Base-by-base conservation (phyloP, 2,329 filamentous ascomycete genomes). In the Aureobasidium leucospermi region DNA sequence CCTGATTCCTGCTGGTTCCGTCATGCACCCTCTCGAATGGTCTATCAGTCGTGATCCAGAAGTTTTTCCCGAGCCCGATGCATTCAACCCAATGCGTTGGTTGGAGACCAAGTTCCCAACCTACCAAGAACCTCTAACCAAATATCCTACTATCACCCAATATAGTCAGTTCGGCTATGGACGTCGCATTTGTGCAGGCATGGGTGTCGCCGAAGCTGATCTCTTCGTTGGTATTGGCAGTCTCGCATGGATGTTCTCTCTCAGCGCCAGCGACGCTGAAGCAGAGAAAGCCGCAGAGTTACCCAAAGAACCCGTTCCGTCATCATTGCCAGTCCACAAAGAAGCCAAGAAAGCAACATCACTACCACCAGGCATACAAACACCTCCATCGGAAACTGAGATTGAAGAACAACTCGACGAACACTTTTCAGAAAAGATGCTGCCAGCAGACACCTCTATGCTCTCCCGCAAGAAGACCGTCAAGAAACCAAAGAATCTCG, bases 241-340 rank as follows among this genome's bases (percentile, higher is more conserved):
- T 34, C 71, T 77, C 28, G 76, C 75, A 0, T 78, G 76, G 75
- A 63, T 77, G 34, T 78, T 78, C 67, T 70, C 75, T 48, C 74
- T 78, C 53, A 65, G 48, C 57, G 68, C 64, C 47, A 61, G 65
- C 39, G 63, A 61, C 13, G 55, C 58, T 4, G 36, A 49, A 10
- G 7, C 16, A 11, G 39, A 32, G 39, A 48, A 19, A 10, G 34
- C 53, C 4, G 38, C 48, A 15, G 16, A 39, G 8, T 3, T 34
- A 11, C 16, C 19, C 2, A 39, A 38, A 19, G 53, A 29, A 7
- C 42, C 53, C 13, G 15, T 31, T 4, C 41, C 41, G 15, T 57
- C 53, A 7, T 39, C 42, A 23, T 31, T 55, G 7, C 51, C 51
- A 19, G 11, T 55, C 8, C 41, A 45, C 36, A 38, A 41, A 23